phyloP scores from a whole-genome alignment of 768 basidiomycete genomes.

The Termitomyces sp. region DNA sequence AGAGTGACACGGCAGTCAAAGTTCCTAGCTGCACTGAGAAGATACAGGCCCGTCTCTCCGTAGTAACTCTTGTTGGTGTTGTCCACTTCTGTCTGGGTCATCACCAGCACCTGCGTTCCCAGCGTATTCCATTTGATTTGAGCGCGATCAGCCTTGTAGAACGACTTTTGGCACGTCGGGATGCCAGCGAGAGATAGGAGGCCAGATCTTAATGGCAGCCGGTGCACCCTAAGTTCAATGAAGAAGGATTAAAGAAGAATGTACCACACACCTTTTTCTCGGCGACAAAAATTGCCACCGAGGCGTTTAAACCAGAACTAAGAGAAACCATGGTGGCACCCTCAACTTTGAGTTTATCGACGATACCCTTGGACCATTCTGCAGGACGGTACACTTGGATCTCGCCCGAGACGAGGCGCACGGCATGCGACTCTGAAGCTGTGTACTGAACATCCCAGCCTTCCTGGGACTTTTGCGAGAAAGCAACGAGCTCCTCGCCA shows the following conservation, averaged over 20 bases:
- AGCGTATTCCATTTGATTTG: conserved; percentile 95
- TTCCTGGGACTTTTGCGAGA: conserved; percentile 88
- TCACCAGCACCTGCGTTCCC: conserved; percentile 85
- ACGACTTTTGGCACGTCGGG: conserved; percentile 84
- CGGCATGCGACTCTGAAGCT: conserved; percentile 79
- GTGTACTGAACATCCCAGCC: conserved; percentile 92
- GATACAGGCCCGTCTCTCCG: conserved; percentile 93
- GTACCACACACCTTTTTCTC: conserved; percentile 75
- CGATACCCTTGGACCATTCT: conserved; percentile 74
- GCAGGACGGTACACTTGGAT: conserved; percentile 80
- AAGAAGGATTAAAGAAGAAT: neutral
- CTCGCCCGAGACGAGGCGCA: conserved; percentile 75
- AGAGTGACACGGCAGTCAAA: conserved; percentile 86
- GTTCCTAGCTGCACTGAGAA: conserved; percentile 87
- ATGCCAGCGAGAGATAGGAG: conserved; percentile 51
- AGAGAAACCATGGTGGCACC: conserved; percentile 72
- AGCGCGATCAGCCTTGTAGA: conserved; percentile 92
- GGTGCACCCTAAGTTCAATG: conserved; percentile 64
- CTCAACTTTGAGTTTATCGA: conserved; percentile 79
- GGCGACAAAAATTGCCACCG: conserved; percentile 85
- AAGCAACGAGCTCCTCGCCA: conserved; percentile 81
- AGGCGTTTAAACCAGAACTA: conserved; percentile 82
- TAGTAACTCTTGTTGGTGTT: conserved; percentile 98
- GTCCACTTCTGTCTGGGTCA: conserved; percentile 96
- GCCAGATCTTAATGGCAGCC: conserved; percentile 75